Conservation (phyloP, 371 early-diverging fungal genomes). For the Rhizopus delemar region DNA sequence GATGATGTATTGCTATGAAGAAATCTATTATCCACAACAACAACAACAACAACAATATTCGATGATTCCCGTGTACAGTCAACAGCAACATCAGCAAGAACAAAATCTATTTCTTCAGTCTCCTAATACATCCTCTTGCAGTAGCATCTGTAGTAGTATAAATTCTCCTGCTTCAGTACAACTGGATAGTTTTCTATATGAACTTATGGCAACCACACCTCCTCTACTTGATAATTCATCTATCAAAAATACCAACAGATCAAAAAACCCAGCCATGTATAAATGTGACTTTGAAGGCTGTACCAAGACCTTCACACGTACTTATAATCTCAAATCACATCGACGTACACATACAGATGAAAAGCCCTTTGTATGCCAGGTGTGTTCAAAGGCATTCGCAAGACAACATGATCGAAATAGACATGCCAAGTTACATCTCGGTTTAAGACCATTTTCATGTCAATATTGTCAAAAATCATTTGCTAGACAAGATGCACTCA, state of each 20-base stretch:
- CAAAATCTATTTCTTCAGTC: not conserved
- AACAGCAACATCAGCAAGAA: not conserved
- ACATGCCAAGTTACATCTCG: slow-evolving; percentile 68
- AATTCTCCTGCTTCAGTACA: not conserved
- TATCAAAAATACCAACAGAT: not conserved
- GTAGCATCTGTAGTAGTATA: not conserved
- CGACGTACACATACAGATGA: slow-evolving; percentile 75
- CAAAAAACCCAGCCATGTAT: slow-evolving; percentile 3
- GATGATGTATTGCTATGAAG: not conserved
- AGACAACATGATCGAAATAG: slow-evolving; percentile 80
- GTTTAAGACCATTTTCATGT: slow-evolving; percentile 63
- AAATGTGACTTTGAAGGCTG: slow-evolving; percentile 55
- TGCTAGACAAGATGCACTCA: slow-evolving; percentile 72
- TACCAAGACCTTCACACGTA: slow-evolving; percentile 73
- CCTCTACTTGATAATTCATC: not conserved
- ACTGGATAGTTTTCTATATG: not conserved
- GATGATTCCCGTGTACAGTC: not conserved
- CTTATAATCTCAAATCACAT: slow-evolving; percentile 81
- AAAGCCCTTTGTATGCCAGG: slow-evolving; percentile 65
- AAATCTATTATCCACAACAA: not conserved
- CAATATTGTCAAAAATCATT: slow-evolving; percentile 68
- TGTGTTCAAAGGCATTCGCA: slow-evolving; percentile 65
- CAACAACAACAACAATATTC: not conserved
- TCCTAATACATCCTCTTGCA: not conserved
- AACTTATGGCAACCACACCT: not conserved